Percentiles rank a stretch among this genome's conserved stretches.
phyloP scores from a whole-genome alignment of 2,329 filamentous ascomycete genomes.

The Botrytis hyacinthi region DNA sequence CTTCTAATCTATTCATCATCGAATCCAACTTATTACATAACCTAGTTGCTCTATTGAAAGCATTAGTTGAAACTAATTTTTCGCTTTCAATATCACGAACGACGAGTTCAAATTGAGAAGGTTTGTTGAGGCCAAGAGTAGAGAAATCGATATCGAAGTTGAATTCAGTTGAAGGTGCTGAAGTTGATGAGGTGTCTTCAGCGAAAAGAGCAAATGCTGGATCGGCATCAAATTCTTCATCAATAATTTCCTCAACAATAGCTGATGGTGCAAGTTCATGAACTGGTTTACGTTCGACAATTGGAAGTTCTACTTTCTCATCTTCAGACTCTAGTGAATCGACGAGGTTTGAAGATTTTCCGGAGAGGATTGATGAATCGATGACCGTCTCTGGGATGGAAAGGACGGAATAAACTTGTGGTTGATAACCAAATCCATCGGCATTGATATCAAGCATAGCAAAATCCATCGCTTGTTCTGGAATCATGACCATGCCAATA shows the following conservation, averaged over 20 bases:
- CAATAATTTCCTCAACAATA: slow-evolving; percentile 38
- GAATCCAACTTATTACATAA: slow-evolving; percentile 34
- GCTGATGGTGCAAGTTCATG: slow-evolving; percentile 21
- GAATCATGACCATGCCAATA: slow-evolving; percentile 79
- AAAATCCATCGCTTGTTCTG: slow-evolving; percentile 75
- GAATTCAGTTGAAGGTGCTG: slow-evolving; percentile 41
- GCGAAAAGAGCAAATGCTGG: slow-evolving; percentile 61
- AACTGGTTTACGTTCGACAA: slow-evolving; percentile 45
- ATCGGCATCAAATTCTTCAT: slow-evolving; percentile 62
- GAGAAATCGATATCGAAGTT: slow-evolving; percentile 48
- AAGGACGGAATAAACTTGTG: slow-evolving; percentile 71
- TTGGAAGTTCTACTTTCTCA: slow-evolving; percentile 49
- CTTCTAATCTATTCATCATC: slow-evolving; percentile 31
- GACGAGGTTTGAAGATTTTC: slow-evolving; percentile 60
- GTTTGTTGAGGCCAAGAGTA: slow-evolving; percentile 62
- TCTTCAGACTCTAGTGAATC: slow-evolving; percentile 43
- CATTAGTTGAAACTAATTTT: slow-evolving; percentile 38
- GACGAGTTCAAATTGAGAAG: slow-evolving; percentile 62
- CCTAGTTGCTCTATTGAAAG: slow-evolving; percentile 30
- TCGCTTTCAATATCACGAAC: slow-evolving; percentile 51
- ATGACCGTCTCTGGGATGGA: slow-evolving; percentile 58
- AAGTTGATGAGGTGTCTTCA: slow-evolving; percentile 26
- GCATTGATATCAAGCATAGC: slow-evolving; percentile 64
- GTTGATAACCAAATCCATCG: slow-evolving; percentile 58
- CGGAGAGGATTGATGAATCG: slow-evolving; percentile 62